Evolutionary conservation across 495 filamentous ascomycete genomes (phyloP).

Genomic region (Pseudomonodictys pantanalensis): DNA sequence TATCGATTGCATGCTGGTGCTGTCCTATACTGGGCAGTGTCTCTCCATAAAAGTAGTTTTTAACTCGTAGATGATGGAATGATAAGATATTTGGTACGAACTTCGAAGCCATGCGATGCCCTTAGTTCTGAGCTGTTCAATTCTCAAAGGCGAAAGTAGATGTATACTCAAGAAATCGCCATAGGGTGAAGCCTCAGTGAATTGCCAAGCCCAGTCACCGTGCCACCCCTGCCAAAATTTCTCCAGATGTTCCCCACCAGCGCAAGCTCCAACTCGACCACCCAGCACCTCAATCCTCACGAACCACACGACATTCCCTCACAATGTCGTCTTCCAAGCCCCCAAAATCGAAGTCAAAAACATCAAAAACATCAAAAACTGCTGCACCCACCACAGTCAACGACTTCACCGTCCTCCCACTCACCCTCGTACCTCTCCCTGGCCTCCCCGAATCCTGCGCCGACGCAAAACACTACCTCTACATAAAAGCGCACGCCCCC

Average conservation of each 20-base stretch:
- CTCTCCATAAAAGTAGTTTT: no score
- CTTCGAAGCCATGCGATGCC: no score
- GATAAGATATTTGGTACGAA: no score
- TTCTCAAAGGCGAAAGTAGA: no score
- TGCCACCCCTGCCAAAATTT: conserved; percentile 27
- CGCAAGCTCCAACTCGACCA: not conserved
- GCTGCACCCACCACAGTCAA: conserved; percentile 19
- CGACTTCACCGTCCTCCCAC: conserved; percentile 39
- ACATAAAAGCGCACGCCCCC: conserved; percentile 76
- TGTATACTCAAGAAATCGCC: no score
- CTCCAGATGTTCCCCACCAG: not conserved
- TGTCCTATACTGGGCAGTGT: no score
- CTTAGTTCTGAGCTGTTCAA: no score
- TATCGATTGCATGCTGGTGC: no score
- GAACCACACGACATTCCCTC: not conserved
- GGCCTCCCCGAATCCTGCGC: conserved; percentile 12
- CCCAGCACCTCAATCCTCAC: not conserved
- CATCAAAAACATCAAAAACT: not conserved
- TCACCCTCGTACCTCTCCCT: conserved; percentile 18
- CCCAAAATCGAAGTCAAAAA: not conserved
- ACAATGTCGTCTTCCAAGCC: conserved; percentile 16
- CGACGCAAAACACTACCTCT: conserved; percentile 69
- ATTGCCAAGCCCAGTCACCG: conserved; percentile 1
- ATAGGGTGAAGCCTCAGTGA: no score
- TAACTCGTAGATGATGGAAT: no score